Base-by-base conservation (phyloP, 2,329 filamentous ascomycete species). In the Aspergillus melleus region DNA sequence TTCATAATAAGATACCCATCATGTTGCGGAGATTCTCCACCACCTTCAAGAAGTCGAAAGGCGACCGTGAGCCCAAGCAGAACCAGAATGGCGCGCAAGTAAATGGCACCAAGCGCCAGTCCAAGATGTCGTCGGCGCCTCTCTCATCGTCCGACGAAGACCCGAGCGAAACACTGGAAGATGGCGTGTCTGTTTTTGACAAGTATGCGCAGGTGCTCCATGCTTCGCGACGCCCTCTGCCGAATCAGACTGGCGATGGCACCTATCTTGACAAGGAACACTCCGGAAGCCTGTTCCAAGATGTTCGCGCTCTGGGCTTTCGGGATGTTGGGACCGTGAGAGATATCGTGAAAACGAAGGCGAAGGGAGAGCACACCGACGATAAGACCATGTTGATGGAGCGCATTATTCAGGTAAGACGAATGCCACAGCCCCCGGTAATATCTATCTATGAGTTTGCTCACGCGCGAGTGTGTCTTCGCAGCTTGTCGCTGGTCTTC, bases 301-400 rank as follows among this genome's bases (percentile, higher is more conserved):
- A 91, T 66, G 64, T 91, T 52, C 85, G 80, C 63, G 75, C 82
- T 5, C 73, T 91, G 73, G 82, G 64, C 60, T 80, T 75, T 42
- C 68, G 74, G 80, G 89, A 91, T 64, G 71, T 89, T 49, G 83
- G 84, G 67, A 90, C 89, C 0, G 76, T 91, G 19, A 74, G 84
- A 49, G 80, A 84, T 5, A 76, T 91, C 42, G 77, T 91, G 59
- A 82, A 84, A 57, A 81, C 78, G 61, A 87, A 90, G 74, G 73
- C 87, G 32, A 88, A 85, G 66, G 87, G 89, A 1, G 82, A 85
- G 52, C 79, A 88, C 11, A 75, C 86, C 5, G 88, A 94, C 67
- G 91, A 94, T 77, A 90, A 89, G 76, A 90, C 87, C 1, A 90
- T 91, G 81, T 79, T 91, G 49, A 90, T 92, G 86, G 90, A 92